Evolutionary conservation across 805 yeast species (phyloP), one percentile per base, ranked within the genome.

Genomic region (Saccharomycopsis guyanensis): DNA sequence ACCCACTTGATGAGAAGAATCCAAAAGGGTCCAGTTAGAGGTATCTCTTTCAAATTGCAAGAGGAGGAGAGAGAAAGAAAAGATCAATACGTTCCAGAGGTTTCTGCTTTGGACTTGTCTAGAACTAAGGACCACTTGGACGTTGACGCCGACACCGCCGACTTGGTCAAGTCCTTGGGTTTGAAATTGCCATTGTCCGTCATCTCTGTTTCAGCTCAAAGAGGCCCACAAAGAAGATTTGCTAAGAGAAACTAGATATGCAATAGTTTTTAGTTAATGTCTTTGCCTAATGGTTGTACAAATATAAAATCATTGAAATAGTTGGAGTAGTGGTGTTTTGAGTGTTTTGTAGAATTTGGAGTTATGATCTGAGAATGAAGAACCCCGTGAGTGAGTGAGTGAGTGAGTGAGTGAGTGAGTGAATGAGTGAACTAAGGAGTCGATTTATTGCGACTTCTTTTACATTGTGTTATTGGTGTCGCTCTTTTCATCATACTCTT

Each of bases 41-140:
- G 99, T 79, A 94, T 93, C 65, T 93, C 99, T 65, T 93, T 93
- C 96, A 94, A 94, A 76, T 86, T 93, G 70, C 99, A 93, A 82
- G 99, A 93, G 80, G 99, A 93, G 80, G 99, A 93, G 84, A 91
- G 98, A 83, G 99, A 93, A 81, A 86, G 98, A 80, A 93, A 94
- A 79, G 97, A 93, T 77, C 98, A 93, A 80, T 93, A 89, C 77
- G 98, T 94, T 67, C 99, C 99, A 76, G 97, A 89, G 73, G 95
- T 89, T 69, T 94, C 98, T 69, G 98, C 98, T 73, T 86, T 93
- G 72, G 97, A 93, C 78, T 84, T 93, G 69, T 81, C 94, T 62
- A 86, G 86, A 83, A 82, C 93, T 70, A 87, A 88, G 76, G 88
- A 88, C 71, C 93, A 85, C 69, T 86, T 93, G 72, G 89, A 86